Conservation (phyloP, 2,329 filamentous ascomycete genomes). For the Arachnomyces sp. region DNA sequence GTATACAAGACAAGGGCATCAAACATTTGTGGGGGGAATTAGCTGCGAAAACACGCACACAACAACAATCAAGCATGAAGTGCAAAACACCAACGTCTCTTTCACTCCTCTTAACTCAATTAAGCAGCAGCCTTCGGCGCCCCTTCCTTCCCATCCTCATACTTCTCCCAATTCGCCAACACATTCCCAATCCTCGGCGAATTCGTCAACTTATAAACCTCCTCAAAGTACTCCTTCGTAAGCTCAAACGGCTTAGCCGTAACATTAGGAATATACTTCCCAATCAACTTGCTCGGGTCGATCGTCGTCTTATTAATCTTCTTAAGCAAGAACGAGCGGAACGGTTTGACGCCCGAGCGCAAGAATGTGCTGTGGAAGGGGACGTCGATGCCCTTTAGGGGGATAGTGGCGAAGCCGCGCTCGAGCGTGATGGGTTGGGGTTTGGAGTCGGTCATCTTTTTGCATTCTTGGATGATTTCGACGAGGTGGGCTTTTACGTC, state of each 20-base stretch:
- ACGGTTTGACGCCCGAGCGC: conserved; percentile 95
- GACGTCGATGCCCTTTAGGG: conserved; percentile 93
- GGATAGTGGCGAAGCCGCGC: conserved; percentile 94
- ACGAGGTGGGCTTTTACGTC: conserved; percentile 84
- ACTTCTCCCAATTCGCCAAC: conserved; percentile 79
- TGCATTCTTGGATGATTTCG: conserved; percentile 83
- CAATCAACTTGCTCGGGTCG: conserved; percentile 89
- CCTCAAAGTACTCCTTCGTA: conserved; percentile 98
- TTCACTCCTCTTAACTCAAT: conserved; percentile 7
- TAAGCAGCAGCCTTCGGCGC: conserved; percentile 15
- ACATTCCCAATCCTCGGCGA: conserved; percentile 47
- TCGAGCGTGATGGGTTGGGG: conserved; percentile 80
- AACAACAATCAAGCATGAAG: conserved; percentile 8
- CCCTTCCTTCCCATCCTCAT: conserved; percentile 37
- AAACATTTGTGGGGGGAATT: background rate
- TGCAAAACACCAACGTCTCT: conserved; percentile 6
- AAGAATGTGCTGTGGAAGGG: conserved; percentile 99
- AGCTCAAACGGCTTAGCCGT: conserved; percentile 92
- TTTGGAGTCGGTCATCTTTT: conserved; percentile 80
- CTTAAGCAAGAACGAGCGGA: conserved; percentile 96
- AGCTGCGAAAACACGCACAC: background rate
- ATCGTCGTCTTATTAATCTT: conserved; percentile 99
- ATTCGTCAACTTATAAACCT: conserved; percentile 92
- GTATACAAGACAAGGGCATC: background rate
- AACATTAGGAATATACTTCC: conserved; percentile 99